Conservation (phyloP, 352 stramenopile genomes). For the Phytophthora pisi region DNA sequence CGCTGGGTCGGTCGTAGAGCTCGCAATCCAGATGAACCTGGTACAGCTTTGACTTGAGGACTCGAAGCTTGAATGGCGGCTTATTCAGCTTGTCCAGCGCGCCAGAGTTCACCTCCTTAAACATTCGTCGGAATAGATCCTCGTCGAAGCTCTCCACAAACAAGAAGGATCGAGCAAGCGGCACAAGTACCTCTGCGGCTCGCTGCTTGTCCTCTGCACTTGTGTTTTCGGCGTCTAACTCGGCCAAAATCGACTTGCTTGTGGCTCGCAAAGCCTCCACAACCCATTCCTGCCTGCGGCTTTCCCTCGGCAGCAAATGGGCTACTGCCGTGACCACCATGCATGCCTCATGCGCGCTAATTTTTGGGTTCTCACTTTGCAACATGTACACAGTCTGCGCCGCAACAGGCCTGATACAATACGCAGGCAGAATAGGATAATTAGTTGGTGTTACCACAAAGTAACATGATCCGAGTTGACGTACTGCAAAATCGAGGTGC, state of each 20-base stretch:
- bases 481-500: slow-evolving; percentile 63
- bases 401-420: slow-evolving; percentile 45
- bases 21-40: slow-evolving; percentile 70
- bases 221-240: slow-evolving; percentile 27
- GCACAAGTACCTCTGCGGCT: slow-evolving; percentile 40
- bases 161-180: slow-evolving; percentile 55
- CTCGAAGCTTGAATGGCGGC: slow-evolving; percentile 39
- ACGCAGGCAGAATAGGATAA: background rate
- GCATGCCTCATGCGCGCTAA: slow-evolving; percentile 53
- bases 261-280: slow-evolving; percentile 44
- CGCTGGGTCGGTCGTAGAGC: slow-evolving; percentile 32
- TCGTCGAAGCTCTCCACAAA: slow-evolving; percentile 66
- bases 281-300: slow-evolving; percentile 57
- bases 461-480: slow-evolving; percentile 11
- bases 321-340: slow-evolving; percentile 54
- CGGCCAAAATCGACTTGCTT: slow-evolving; percentile 43
- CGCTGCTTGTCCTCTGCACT: slow-evolving; percentile 28
- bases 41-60: slow-evolving; percentile 61
- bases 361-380: slow-evolving; percentile 28
- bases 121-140: slow-evolving; percentile 48
- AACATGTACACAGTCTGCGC: slow-evolving; percentile 50
- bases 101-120: slow-evolving; percentile 49
- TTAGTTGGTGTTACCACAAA: background rate
- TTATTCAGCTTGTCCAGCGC: slow-evolving; percentile 42
- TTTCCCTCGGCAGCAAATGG: slow-evolving; percentile 58